These are phyloP conservation scores for Colletotrichum cereale DNA, from an alignment of 2,329 filamentous ascomycete species.

Conservation along the genomic window DNA sequence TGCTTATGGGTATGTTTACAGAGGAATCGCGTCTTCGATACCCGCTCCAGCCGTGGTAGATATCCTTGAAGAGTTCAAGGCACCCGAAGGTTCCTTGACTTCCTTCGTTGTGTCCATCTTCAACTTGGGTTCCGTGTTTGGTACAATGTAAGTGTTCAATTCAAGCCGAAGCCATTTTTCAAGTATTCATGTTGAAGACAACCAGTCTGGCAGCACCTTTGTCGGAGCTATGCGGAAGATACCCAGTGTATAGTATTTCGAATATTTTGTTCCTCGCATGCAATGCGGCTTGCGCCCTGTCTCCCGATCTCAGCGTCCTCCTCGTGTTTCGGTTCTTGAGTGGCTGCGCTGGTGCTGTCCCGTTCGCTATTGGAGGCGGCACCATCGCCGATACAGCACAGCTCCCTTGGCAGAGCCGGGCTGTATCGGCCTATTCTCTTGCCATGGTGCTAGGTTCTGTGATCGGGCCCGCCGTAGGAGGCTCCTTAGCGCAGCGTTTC, in stretches of 20 bases:
- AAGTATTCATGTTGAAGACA: not conserved
- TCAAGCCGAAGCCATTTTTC: not conserved
- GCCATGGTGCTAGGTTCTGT: constrained; percentile 51
- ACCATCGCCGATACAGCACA: constrained; percentile 52
- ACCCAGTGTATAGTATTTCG: constrained; percentile 46
- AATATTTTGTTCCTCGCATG: constrained; percentile 49
- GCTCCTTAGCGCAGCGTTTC: constrained; percentile 45
- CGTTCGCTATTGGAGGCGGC: constrained; percentile 50
- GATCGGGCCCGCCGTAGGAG: constrained; percentile 49
- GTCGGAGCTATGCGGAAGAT: constrained; percentile 53
- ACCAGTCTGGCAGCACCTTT: constrained; percentile 47
- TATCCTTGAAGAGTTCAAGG: constrained; percentile 11
- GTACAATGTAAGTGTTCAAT: constrained; percentile 49
- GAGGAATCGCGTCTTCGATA: constrained; percentile 18
- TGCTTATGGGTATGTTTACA: not conserved
- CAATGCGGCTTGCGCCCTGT: constrained; percentile 47
- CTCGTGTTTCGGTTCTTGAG: constrained; percentile 49
- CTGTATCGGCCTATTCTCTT: constrained; percentile 50
- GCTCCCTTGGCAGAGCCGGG: constrained; percentile 48
- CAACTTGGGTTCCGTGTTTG: constrained; percentile 58
- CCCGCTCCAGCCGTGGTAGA: constrained; percentile 9
- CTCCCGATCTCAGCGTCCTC: constrained; percentile 46
- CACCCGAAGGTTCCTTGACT: constrained; percentile 44
- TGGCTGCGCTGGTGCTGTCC: constrained; percentile 45
- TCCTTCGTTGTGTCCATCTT: constrained; percentile 63